Conservation (phyloP, 345 rosid genomes). For the Eucalyptus viminalis region DNA sequence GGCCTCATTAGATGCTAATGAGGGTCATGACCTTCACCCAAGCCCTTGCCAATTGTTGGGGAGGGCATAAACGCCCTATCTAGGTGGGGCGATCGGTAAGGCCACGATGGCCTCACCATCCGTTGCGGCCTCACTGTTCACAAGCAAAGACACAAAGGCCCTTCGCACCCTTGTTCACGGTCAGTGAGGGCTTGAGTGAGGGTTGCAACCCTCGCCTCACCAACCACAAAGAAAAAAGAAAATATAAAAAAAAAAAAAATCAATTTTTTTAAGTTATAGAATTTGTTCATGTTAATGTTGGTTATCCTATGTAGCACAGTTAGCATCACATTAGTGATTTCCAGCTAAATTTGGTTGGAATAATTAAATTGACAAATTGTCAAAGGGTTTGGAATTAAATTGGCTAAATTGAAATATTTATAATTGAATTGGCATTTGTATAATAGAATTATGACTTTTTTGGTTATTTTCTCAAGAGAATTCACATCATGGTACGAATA, state of each 20-base stretch:
- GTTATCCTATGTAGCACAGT: too few relatives aligned
- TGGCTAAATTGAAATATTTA: background rate
- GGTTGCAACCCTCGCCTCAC: background rate
- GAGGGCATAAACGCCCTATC: background rate
- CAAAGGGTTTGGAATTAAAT: background rate
- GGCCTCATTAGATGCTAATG: fast-evolving
- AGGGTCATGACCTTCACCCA: background rate
- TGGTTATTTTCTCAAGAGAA: background rate
- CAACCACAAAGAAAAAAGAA: background rate
- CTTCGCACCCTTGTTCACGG: background rate
- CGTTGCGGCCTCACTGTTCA: fast-evolving
- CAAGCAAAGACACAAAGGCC: background rate
- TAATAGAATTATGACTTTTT: background rate
- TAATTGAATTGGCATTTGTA: background rate
- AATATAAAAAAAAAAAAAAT: background rate
- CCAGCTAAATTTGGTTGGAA: fast-evolving
- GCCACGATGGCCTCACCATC: background rate
- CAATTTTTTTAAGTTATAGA: background rate
- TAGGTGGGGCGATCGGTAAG: fast-evolving
- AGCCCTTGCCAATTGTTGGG: background rate
- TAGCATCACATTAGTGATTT: background rate
- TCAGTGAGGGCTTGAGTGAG: background rate
- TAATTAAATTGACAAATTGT: background rate
- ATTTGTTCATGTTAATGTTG: fast-evolving
- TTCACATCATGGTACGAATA: background rate